Percentiles rank a stretch among this genome's conserved stretches.
Evolutionary conservation across 2,329 filamentous ascomycete species (phyloP).

Genomic region (Teratosphaeria gauchensis): DNA sequence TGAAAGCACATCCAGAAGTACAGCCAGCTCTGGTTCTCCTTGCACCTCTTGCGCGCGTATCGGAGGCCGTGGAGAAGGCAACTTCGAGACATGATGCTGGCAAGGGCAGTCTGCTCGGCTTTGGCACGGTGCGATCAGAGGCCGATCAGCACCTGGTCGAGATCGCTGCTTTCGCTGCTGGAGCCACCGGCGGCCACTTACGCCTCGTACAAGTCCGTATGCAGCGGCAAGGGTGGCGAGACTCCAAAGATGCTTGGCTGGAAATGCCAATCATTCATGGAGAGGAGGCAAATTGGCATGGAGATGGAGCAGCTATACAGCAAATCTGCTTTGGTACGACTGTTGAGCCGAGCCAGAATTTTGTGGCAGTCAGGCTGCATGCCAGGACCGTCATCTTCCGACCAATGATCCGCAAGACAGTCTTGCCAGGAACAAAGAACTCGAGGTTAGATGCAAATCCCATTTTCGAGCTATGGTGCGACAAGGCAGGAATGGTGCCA

Average conservation of each 20-base stretch:
- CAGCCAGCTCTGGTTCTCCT: constrained; percentile 10
- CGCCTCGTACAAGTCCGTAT: constrained; percentile 44
- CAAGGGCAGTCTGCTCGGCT: constrained; percentile 40
- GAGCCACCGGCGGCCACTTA: constrained; percentile 50
- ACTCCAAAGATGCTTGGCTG: constrained; percentile 38
- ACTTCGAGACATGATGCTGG: constrained; percentile 29
- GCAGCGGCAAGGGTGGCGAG: constrained; percentile 47
- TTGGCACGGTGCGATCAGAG: constrained; percentile 45
- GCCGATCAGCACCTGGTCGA: constrained; percentile 22
- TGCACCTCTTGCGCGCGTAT: constrained; percentile 15
- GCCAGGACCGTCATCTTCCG: constrained; percentile 41
- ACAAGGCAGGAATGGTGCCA: constrained; percentile 44
- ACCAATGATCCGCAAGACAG: constrained; percentile 23
- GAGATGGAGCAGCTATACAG: constrained; percentile 43
- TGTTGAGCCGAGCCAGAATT: constrained; percentile 31
- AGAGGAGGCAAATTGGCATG: constrained; percentile 47
- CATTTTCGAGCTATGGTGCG: constrained; percentile 43
- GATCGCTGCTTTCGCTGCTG: constrained; percentile 31
- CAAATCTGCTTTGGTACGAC: constrained; percentile 44
- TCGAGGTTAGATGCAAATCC: constrained; percentile 49
- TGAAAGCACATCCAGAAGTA: constrained; percentile 15
- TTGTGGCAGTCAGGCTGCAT: constrained; percentile 43
- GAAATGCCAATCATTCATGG: constrained; percentile 37
- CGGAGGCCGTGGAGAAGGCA: constrained; percentile 24
- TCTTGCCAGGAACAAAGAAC: constrained; percentile 16